Evolutionary conservation across 2,329 filamentous ascomycete genomes (phyloP).

Genomic region (Tolypocladium nubicola): DNA sequence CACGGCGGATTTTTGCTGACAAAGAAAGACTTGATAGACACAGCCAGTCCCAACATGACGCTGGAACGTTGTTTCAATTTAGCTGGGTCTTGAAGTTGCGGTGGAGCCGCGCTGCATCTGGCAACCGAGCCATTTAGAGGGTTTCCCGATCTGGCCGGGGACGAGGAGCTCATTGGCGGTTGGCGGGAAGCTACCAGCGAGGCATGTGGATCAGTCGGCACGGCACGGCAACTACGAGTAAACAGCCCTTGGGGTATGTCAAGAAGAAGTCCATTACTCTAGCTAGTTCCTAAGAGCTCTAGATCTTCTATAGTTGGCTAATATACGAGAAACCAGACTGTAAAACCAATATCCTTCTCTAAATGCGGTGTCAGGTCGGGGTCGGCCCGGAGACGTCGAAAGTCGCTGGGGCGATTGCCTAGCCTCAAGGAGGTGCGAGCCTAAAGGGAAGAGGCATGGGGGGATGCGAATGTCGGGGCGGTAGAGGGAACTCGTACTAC

Average conservation of each 20-base stretch:
- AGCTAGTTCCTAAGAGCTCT: too few species aligned
- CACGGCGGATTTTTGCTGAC: background rate
- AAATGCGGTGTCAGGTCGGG: too few species aligned
- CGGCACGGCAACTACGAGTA: background rate
- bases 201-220: background rate
- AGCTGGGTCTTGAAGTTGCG: background rate
- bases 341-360: too few species aligned
- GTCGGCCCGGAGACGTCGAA: too few species aligned
- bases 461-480: too few species aligned
- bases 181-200: background rate
- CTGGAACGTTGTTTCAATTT: background rate
- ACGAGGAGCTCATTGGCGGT: conserved; percentile 2
- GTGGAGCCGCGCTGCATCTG: background rate
- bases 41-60: background rate
- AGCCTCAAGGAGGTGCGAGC: too few species aligned
- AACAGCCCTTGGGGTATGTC: background rate
- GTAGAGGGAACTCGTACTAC: too few species aligned
- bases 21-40: background rate
- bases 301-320: too few species aligned
- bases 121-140: background rate
- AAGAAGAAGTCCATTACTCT: background rate
- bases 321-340: too few species aligned
- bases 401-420: too few species aligned
- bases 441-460: too few species aligned
- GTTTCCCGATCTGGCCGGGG: conserved; percentile 2